Percentiles rank a stretch among this genome's conserved stretches.
Conservation (phyloP, 768 basidiomycete genomes). For the Russula lepida region DNA sequence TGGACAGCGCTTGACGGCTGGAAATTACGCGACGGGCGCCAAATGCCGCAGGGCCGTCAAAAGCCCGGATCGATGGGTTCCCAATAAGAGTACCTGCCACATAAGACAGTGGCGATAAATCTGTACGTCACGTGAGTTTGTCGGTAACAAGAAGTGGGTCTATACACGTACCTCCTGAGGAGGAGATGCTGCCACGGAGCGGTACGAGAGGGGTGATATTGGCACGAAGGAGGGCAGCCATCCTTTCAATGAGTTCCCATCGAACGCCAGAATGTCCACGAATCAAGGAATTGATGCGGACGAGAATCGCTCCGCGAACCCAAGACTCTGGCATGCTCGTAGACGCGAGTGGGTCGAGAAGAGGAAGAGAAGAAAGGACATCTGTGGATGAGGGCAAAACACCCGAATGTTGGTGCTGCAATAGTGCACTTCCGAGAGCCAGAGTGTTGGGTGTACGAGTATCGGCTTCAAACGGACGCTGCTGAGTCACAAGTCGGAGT, state of each 20-base stretch:
- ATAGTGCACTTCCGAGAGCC: slow-evolving; percentile 69
- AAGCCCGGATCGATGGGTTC: slow-evolving; percentile 70
- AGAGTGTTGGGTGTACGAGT: slow-evolving; percentile 71
- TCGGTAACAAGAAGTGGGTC: neutral
- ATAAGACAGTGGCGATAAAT: slow-evolving; percentile 21
- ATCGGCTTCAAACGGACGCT: slow-evolving; percentile 42
- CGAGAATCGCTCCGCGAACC: slow-evolving; percentile 80
- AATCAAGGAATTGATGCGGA: slow-evolving; percentile 84
- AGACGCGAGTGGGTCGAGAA: slow-evolving; percentile 58
- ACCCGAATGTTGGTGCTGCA: slow-evolving; percentile 76
- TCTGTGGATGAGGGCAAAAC: slow-evolving; percentile 55
- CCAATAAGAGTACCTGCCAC: slow-evolving; percentile 67
- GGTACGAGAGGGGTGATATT: slow-evolving; percentile 77
- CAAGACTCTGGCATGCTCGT: slow-evolving; percentile 79
- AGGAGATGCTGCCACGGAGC: slow-evolving; percentile 74
- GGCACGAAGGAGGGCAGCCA: slow-evolving; percentile 60
- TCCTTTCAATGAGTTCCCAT: slow-evolving; percentile 70
- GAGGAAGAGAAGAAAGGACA: slow-evolving; percentile 48
- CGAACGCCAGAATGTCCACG: slow-evolving; percentile 84
- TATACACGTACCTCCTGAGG: slow-evolving; percentile 57
- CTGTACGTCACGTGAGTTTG: slow-evolving; percentile 4
- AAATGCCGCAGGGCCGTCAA: slow-evolving; percentile 44
- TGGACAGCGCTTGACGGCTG: slow-evolving; percentile 47
- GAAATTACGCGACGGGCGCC: slow-evolving; percentile 44
- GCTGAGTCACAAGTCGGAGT: slow-evolving; percentile 17